Conservation (phyloP, 352 stramenopile genomes). For the Phytopythium chamaehyphon region DNA sequence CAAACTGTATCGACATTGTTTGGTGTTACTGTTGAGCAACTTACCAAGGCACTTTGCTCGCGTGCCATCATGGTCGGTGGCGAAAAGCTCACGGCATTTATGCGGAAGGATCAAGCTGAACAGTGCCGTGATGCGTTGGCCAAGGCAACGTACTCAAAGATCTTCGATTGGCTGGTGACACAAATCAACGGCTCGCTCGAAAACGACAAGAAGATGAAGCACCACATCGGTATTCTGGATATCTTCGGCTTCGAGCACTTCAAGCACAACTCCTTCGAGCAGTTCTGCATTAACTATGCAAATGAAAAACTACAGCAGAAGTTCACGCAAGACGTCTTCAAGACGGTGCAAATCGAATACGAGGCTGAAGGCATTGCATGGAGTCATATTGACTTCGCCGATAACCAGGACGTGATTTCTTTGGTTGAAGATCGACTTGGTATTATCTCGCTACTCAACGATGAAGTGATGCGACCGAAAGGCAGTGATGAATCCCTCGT, state of each 20-base stretch:
- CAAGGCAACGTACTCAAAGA: conserved; percentile 95
- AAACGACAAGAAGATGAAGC: conserved; percentile 73
- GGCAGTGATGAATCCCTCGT: conserved; percentile 84
- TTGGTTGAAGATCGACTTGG: conserved; percentile 87
- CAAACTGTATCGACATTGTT: conserved; percentile 77
- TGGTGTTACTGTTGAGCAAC: conserved; percentile 82
- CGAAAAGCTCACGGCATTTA: conserved; percentile 61
- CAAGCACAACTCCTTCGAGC: conserved; percentile 94
- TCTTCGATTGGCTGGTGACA: conserved; percentile 96
- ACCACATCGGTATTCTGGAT: conserved; percentile 95
- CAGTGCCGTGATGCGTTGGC: conserved; percentile 93
- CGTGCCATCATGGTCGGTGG: conserved; percentile 82
- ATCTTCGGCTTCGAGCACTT: conserved; percentile 99
- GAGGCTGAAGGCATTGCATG: conserved; percentile 92
- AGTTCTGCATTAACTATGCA: conserved; percentile 92
- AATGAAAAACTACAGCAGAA: conserved; percentile 94
- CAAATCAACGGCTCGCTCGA: conserved; percentile 90
- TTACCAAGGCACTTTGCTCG: conserved; percentile 92
- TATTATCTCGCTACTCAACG: conserved; percentile 88
- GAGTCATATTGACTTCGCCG: conserved; percentile 89
- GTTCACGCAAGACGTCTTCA: conserved; percentile 89
- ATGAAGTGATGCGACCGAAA: conserved; percentile 88
- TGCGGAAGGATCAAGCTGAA: conserved; percentile 83
- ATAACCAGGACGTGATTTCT: conserved; percentile 87
- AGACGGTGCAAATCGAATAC: conserved; percentile 94